A percentile compares a stretch with the other conserved stretches of the same genome.
Evolutionary conservation across 169 alveolate species (phyloP).

Genomic region (Theileria annulata): DNA sequence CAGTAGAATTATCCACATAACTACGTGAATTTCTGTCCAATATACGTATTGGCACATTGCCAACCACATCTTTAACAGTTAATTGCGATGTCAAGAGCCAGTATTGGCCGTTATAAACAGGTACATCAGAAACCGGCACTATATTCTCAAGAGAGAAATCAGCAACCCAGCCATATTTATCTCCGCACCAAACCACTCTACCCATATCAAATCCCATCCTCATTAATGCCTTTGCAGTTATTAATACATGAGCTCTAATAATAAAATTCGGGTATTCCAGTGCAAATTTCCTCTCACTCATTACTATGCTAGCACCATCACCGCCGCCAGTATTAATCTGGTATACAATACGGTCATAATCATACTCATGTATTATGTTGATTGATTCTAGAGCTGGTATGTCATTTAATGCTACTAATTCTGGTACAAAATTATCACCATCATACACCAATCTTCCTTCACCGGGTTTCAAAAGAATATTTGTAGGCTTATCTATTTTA

Average conservation of each 20-base stretch:
- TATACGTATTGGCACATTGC: slow-evolving; percentile 12
- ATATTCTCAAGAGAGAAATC: slow-evolving; percentile 55
- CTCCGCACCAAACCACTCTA: slow-evolving; percentile 67
- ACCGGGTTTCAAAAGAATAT: slow-evolving; percentile 46
- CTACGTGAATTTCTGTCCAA: slow-evolving; percentile 17
- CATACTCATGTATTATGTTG: slow-evolving; percentile 17
- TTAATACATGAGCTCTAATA: slow-evolving; percentile 58
- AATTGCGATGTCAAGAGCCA: slow-evolving; percentile 61
- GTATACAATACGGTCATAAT: slow-evolving; percentile 23
- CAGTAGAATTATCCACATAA: slow-evolving; percentile 3
- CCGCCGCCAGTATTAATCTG: slow-evolving; percentile 22
- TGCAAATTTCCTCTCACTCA: slow-evolving; percentile 51
- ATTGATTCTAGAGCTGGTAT: slow-evolving; percentile 31
- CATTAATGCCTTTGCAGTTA: slow-evolving; percentile 50
- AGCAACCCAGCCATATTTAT: slow-evolving; percentile 70
- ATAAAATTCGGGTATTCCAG: slow-evolving; percentile 42
- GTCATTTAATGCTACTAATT: slow-evolving; percentile 36
- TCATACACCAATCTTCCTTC: slow-evolving; percentile 65
- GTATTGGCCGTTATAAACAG: slow-evolving; percentile 63
- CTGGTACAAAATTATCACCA: slow-evolving; percentile 53
- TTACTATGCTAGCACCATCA: not conserved
- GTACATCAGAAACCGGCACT: slow-evolving; percentile 49
- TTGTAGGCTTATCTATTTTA: slow-evolving; percentile 39
- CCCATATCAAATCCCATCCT: slow-evolving; percentile 61
- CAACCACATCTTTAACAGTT: slow-evolving; percentile 54